Evolutionary conservation across 2,329 filamentous ascomycete genomes (phyloP).

Genomic region (Helicocarpus griseus): DNA sequence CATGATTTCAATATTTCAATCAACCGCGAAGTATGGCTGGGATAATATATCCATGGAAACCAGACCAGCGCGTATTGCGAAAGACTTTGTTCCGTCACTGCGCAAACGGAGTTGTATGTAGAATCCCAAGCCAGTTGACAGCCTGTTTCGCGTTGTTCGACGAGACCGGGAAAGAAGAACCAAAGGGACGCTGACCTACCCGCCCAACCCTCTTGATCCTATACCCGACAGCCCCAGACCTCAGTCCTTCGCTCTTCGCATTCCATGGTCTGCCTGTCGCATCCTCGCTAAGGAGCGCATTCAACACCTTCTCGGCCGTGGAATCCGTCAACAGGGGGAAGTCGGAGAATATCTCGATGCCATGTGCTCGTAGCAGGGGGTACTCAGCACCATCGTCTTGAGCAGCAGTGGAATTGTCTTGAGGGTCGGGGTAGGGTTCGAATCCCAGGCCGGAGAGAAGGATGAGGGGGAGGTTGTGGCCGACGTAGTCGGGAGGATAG

Average conservation of each 20-base stretch:
- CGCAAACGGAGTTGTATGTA: too few relatives aligned
- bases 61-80: too few relatives aligned
- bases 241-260: conserved; percentile 41
- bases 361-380: conserved; percentile 46
- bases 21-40: too few relatives aligned
- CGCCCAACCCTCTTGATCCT: conserved; percentile 66
- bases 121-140: too few relatives aligned
- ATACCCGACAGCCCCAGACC: conserved; percentile 48
- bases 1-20: neutral
- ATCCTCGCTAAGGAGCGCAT: conserved; percentile 58
- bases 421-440: conserved; percentile 22
- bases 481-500: conserved; percentile 57
- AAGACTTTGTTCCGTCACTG: too few relatives aligned
- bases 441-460: conserved; percentile 65
- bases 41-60: too few relatives aligned
- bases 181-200: conserved; percentile 50
- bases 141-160: neutral
- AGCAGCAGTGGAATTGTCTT: neutral
- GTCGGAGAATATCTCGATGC: conserved; percentile 59
- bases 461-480: conserved; percentile 78
- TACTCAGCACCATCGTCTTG: conserved; percentile 29
- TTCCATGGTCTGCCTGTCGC: conserved; percentile 59
- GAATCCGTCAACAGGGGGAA: conserved; percentile 56
- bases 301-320: conserved; percentile 55
- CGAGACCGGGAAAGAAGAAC: neutral